Percentiles rank a stretch among this genome's conserved stretches.
phyloP scores from a whole-genome alignment of 495 filamentous ascomycete species.

The Trichodelitschia bisporula region DNA sequence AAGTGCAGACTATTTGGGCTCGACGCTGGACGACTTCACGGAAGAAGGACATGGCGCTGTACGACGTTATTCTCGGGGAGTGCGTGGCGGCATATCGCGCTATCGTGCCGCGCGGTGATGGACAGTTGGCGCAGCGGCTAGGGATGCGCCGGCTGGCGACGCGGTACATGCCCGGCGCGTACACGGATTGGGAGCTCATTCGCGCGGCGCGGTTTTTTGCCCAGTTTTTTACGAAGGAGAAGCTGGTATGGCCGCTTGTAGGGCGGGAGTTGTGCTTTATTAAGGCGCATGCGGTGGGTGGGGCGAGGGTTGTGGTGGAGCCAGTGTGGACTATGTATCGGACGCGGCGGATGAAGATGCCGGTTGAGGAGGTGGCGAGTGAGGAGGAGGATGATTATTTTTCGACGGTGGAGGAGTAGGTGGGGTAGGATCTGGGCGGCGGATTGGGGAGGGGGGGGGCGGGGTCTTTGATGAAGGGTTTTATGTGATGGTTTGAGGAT shows the following conservation, averaged over 20 bases:
- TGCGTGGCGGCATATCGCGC: constrained; percentile 2
- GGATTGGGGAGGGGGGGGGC: no score
- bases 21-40: neutral
- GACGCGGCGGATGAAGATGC: neutral
- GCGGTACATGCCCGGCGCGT: neutral
- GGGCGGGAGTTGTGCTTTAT: constrained; percentile 8
- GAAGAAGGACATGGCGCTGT: neutral
- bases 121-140: neutral
- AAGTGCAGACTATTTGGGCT: neutral
- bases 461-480: neutral
- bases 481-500: no score
- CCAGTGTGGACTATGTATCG: constrained; percentile 1
- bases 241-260: constrained; percentile 8
- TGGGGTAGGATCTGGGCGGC: neutral
- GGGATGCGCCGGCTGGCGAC: neutral
- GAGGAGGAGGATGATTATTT: neutral
- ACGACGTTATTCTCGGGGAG: neutral
- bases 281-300: constrained; percentile 3
- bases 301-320: neutral
- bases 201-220: constrained; percentile 7
- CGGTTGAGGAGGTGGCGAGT: neutral
- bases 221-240: neutral
- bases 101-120: neutral
- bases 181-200: constrained; percentile 6
- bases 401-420: neutral